Percentiles rank a stretch among this genome's conserved stretches.
phyloP scores from a whole-genome alignment of 176 grass and related monocot genomes.

The Oryza officinalis region DNA sequence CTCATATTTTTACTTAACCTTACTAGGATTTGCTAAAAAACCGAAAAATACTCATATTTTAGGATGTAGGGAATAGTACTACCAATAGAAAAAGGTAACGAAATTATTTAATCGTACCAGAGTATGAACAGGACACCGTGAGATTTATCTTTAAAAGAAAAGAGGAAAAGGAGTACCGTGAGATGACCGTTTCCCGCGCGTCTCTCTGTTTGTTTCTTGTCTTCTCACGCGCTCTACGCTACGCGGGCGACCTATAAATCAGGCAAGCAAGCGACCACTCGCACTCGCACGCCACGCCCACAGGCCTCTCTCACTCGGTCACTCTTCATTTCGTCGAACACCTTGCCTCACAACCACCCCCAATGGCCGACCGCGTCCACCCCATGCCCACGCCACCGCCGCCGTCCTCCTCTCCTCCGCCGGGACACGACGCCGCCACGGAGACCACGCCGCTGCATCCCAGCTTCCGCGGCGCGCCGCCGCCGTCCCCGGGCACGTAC shows the following conservation, averaged over 20 bases:
- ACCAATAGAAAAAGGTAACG: background rate
- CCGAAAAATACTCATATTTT: no score
- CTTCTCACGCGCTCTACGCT: background rate
- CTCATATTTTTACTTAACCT: no score
- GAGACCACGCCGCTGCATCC: conserved; percentile 36
- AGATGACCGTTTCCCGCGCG: background rate
- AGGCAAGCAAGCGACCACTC: background rate
- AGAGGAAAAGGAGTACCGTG: background rate
- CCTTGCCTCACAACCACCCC: background rate
- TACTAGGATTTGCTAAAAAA: no score
- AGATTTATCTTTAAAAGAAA: no score
- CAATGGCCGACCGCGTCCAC: conserved; percentile 58
- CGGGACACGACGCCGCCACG: background rate
- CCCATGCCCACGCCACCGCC: conserved; percentile 16
- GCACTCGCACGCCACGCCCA: no score
- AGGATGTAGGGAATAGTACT: no score
- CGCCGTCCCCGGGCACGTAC: conserved; percentile 47
- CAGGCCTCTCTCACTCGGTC: background rate
- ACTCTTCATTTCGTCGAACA: background rate
- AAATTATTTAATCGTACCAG: background rate
- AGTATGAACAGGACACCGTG: background rate
- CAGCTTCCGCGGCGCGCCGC: background rate
- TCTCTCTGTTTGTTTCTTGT: background rate
- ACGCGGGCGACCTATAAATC: background rate
- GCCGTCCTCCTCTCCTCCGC: background rate